Evolutionary conservation across 2,329 filamentous ascomycete species (phyloP).

Genomic region (Ascochyta pisi): DNA sequence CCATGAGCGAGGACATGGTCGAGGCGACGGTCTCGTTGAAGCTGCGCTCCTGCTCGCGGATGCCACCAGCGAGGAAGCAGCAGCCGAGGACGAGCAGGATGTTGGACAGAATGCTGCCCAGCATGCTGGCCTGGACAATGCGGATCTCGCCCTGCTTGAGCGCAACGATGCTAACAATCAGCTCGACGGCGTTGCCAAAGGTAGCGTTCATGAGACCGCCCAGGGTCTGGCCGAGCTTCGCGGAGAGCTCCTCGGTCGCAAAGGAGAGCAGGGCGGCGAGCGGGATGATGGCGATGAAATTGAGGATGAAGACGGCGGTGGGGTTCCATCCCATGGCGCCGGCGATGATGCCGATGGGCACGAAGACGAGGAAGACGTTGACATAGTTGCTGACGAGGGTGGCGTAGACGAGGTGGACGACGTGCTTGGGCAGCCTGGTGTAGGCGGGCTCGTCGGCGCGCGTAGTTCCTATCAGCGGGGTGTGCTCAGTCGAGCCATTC

Average conservation of each 20-base stretch:
- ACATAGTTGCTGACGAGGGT: constrained; percentile 61
- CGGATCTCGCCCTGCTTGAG: constrained; percentile 85
- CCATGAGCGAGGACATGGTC: constrained; percentile 71
- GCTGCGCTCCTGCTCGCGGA: constrained; percentile 52
- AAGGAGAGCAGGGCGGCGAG: constrained; percentile 77
- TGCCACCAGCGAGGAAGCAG: constrained; percentile 60
- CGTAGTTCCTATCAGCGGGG: constrained; percentile 37
- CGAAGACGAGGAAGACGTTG: constrained; percentile 76
- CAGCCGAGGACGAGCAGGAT: constrained; percentile 75
- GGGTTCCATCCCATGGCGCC: constrained; percentile 69
- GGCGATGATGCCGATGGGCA: constrained; percentile 74
- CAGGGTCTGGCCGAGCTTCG: constrained; percentile 74
- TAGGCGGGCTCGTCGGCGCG: constrained; percentile 34
- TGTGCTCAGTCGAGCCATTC: constrained; percentile 42
- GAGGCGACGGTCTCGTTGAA: constrained; percentile 81
- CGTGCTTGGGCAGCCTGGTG: constrained; percentile 38
- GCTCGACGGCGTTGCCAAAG: constrained; percentile 80
- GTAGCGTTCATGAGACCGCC: constrained; percentile 78
- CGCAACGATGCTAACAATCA: constrained; percentile 91
- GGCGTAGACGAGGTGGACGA: constrained; percentile 50
- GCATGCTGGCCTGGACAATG: constrained; percentile 97
- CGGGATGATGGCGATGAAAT: constrained; percentile 82
- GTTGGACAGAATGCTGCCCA: constrained; percentile 94
- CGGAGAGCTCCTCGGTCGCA: constrained; percentile 78
- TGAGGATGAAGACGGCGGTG: constrained; percentile 74